Evolutionary conservation across 345 rosid genomes (phyloP).

Genomic region (Ricinus communis): DNA sequence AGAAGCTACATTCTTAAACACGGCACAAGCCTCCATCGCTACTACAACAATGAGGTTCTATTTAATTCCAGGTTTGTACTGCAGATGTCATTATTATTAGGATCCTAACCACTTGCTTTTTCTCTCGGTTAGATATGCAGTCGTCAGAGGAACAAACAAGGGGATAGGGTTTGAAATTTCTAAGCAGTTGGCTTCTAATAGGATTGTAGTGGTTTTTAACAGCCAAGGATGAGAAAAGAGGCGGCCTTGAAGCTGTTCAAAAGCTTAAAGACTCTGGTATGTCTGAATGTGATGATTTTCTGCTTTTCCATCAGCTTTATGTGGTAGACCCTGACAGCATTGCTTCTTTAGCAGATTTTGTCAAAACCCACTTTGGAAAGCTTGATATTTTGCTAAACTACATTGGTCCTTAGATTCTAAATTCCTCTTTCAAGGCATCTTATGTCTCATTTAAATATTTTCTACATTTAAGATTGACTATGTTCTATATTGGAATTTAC

Average conservation of each 20-base stretch:
- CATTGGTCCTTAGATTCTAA: no score
- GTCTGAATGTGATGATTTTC: slow-evolving; percentile 6
- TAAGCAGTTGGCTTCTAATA: slow-evolving; percentile 15
- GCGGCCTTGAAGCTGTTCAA: slow-evolving; percentile 21
- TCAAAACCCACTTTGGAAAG: slow-evolving; percentile 18
- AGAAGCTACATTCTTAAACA: no score
- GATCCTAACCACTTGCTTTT: no score
- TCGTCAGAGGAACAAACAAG: slow-evolving; percentile 40
- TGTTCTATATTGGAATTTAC: no score
- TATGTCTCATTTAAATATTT: no score
- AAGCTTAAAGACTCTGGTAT: slow-evolving; percentile 18
- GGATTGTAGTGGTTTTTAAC: slow-evolving; percentile 17
- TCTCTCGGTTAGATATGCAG: slow-evolving; percentile 35
- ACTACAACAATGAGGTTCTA: slow-evolving; percentile 19
- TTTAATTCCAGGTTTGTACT: not conserved
- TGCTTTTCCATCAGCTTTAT: slow-evolving; percentile 21
- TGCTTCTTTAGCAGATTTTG: slow-evolving; percentile 4
- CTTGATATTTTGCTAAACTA: slow-evolving; percentile 18
- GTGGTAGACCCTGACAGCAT: slow-evolving; percentile 6
- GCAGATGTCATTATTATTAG: not conserved
- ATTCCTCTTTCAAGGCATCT: no score
- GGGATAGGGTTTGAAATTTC: slow-evolving; percentile 43
- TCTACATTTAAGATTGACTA: no score
- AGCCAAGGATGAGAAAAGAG: slow-evolving; percentile 16
- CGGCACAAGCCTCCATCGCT: slow-evolving; percentile 19